Evolutionary conservation across 1,139 yeast genomes (phyloP), one percentile per base, ranked within the genome.

Genomic region (Geotrichum reessii): DNA sequence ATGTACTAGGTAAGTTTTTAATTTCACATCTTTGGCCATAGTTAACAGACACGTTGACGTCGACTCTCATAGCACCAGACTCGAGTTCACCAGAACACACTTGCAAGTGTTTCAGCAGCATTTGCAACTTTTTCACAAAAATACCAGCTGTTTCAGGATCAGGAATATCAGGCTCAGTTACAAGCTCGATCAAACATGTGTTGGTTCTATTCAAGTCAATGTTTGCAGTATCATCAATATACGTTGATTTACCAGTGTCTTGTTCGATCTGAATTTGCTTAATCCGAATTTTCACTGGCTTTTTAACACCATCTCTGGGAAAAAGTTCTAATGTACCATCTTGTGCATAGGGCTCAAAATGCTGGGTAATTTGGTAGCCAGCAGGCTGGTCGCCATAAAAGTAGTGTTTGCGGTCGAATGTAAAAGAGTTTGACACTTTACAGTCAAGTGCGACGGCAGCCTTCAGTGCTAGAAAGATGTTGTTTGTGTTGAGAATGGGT

Each of bases 331-430:
- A 56, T 22, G 62, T 64, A 0, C 99, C 99, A 53, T 81, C 76
- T 46, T 71, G 76, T 0, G 97, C 96, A 54, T 88, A 76, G 0
- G 99, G 98, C 52, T 80, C 79, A 69, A 81, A 90, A 67, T 84
- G 88, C 73, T 93, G 99, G 0, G 99, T 93, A 58, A 93, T 86
- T 70, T 93, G 99, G 71, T 91, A 93, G 0, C 99, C 99, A 57
- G 88, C 75, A 0, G 99, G 99, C 71, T 93, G 98, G 71, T 93
- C 99, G 0, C 95, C 95, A 70, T 93, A 93, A 71, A 93, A 92
- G 71, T 93, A 93, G 71, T 93, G 99, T 71, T 93, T 93, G 63
- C 99, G 76, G 69, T 93, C 99, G 71, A 93, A 93, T 1, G 85
- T 76, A 0, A 93, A 86, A 11, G 70, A 65, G 0, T 73, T 63